phyloP scores from a whole-genome alignment of 306 rosid genomes.

The Fagus crenata region DNA sequence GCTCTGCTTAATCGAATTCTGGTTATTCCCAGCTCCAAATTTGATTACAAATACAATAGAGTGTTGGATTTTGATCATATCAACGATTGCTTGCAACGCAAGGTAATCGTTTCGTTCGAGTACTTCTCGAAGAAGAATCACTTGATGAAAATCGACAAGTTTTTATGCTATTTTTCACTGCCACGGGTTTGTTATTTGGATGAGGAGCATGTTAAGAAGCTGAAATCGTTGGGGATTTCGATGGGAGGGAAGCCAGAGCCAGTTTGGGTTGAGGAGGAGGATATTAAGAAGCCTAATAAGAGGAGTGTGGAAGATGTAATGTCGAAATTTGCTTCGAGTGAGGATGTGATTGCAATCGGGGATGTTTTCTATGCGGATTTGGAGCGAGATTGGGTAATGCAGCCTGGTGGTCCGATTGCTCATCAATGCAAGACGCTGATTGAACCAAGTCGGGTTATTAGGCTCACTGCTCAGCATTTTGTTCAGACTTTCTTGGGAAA shows the following conservation, averaged over 20 bases:
- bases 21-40: conserved; percentile 79
- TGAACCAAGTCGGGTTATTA: conserved; percentile 75
- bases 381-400: conserved; percentile 87
- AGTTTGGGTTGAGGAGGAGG: conserved; percentile 63
- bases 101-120: conserved; percentile 74
- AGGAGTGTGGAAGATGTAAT: conserved; percentile 69
- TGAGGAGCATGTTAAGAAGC: conserved; percentile 64
- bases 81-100: conserved; percentile 63
- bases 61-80: conserved; percentile 80
- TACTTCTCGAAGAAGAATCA: conserved; percentile 74
- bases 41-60: conserved; percentile 61
- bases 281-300: conserved; percentile 56
- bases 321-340: conserved; percentile 56
- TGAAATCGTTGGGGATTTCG: conserved; percentile 64
- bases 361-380: conserved; percentile 83
- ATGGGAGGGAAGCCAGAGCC: conserved; percentile 52
- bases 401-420: conserved; percentile 90
- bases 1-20: conserved; percentile 69
- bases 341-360: conserved; percentile 89
- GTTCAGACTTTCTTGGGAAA: conserved; percentile 91
- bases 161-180: conserved; percentile 68
- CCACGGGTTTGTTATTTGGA: conserved; percentile 80
- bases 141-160: conserved; percentile 58
- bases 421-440: conserved; percentile 81
- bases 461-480: conserved; percentile 95